Conservation (phyloP, 2,329 filamentous ascomycete species). For the Decorospora gaudefroyi region DNA sequence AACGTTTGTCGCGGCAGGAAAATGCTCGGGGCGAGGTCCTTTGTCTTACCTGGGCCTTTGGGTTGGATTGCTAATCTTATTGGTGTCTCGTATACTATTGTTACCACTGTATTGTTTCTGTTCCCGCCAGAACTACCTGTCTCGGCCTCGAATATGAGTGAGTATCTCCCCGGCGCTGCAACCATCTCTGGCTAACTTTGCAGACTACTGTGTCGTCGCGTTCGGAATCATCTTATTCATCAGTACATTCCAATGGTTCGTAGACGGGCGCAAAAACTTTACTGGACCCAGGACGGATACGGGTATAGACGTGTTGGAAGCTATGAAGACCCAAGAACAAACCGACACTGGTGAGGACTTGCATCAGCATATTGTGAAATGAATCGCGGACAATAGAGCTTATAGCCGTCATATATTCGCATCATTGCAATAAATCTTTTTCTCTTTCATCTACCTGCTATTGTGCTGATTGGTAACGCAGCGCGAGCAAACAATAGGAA, state of each 20-base stretch:
- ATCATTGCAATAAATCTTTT: not conserved
- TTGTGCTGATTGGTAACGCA: not conserved
- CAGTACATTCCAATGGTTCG: constrained; percentile 62
- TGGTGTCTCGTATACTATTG: constrained; percentile 66
- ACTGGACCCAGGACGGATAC: constrained; percentile 53
- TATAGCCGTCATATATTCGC: not conserved
- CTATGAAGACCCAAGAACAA: constrained; percentile 32
- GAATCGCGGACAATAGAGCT: not conserved
- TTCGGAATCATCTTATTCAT: constrained; percentile 63
- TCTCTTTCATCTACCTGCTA: not conserved
- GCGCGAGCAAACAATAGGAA: not conserved
- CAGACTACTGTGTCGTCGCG: constrained; percentile 59
- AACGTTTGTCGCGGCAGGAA: constrained; percentile 69
- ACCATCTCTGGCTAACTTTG: constrained; percentile 16
- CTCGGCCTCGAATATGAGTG: constrained; percentile 70
- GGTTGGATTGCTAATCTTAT: constrained; percentile 65
- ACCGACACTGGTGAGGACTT: constrained; percentile 9
- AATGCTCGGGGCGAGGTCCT: constrained; percentile 64
- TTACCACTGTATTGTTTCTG: constrained; percentile 76
- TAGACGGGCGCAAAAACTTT: constrained; percentile 66
- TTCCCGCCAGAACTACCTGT: constrained; percentile 71
- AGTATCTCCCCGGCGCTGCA: constrained; percentile 22
- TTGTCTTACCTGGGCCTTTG: constrained; percentile 59
- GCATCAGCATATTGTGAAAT: constrained; percentile 2
- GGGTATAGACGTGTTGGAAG: constrained; percentile 51